phyloP scores from a whole-genome alignment of 2,329 filamentous ascomycete species.

The Salinomyces thailandicus region DNA sequence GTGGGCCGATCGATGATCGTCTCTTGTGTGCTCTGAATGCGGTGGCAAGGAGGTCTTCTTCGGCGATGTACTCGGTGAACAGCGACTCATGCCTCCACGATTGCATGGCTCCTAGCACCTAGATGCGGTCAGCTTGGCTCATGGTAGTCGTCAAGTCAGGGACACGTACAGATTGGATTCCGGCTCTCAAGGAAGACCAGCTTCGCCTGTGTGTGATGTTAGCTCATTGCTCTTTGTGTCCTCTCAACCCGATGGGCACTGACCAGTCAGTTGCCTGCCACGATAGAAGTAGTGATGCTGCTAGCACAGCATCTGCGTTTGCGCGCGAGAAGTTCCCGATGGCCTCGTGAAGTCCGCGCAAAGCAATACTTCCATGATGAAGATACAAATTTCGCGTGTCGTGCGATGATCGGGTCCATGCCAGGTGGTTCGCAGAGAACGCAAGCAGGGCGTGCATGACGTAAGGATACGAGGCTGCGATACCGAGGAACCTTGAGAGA shows the following conservation, averaged over 20 bases:
- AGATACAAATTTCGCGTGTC: conserved; percentile 82
- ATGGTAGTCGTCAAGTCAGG: neutral
- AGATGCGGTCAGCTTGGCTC: neutral
- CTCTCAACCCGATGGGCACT: conserved; percentile 27
- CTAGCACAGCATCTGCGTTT: conserved; percentile 84
- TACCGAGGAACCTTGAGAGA: conserved; percentile 52
- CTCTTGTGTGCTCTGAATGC: conserved; percentile 12
- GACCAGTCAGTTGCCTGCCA: conserved; percentile 97
- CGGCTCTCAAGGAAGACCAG: conserved; percentile 88
- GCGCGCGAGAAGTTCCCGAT: conserved; percentile 74
- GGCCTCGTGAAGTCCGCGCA: conserved; percentile 79
- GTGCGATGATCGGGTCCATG: conserved; percentile 75
- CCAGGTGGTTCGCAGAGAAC: conserved; percentile 89
- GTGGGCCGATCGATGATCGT: conserved; percentile 11
- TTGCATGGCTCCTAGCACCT: conserved; percentile 87
- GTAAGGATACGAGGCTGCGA: conserved; percentile 71
- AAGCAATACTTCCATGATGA: conserved; percentile 73
- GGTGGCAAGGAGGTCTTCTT: conserved; percentile 44
- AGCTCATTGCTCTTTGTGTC: conserved; percentile 5
- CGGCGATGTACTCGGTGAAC: conserved; percentile 70
- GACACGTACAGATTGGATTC: conserved; percentile 67
- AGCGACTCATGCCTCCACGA: conserved; percentile 79
- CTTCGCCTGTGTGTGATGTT: conserved; percentile 52
- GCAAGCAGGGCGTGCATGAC: conserved; percentile 91
- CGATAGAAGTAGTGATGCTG: conserved; percentile 80